Percentiles rank a stretch among this genome's conserved stretches.
Conservation (phyloP, 1,139 yeast genomes). For the Trichomonascaceae sp. region DNA sequence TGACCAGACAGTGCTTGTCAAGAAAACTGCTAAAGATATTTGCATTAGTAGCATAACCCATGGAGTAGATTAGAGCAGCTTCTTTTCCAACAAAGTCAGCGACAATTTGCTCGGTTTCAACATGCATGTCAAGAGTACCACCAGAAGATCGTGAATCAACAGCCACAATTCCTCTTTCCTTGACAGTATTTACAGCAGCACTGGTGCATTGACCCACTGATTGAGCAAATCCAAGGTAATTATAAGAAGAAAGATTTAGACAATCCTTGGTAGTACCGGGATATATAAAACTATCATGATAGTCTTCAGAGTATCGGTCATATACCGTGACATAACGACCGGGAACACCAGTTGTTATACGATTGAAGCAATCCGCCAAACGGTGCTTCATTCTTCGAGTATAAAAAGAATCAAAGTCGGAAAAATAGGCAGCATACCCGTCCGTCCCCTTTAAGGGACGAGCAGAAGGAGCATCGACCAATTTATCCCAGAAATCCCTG, state of each 20-base stretch:
- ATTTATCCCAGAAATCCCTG: slow-evolving; percentile 79
- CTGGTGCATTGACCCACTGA: slow-evolving; percentile 90
- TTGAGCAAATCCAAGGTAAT: slow-evolving; percentile 95
- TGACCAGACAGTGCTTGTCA: slow-evolving; percentile 81
- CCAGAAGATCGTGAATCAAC: slow-evolving; percentile 70
- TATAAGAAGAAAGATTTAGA: slow-evolving; percentile 82
- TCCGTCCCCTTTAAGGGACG: slow-evolving; percentile 64
- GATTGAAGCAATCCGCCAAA: slow-evolving; percentile 89
- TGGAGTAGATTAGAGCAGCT: slow-evolving; percentile 76
- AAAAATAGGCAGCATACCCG: slow-evolving; percentile 95
- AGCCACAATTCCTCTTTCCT: slow-evolving; percentile 66
- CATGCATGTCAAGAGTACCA: slow-evolving; percentile 76
- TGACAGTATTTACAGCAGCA: slow-evolving; percentile 56
- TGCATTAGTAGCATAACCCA: slow-evolving; percentile 98
- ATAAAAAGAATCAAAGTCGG: slow-evolving; percentile 89
- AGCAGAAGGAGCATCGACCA: slow-evolving; percentile 34
- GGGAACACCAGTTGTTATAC: slow-evolving; percentile 96
- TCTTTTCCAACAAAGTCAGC: slow-evolving; percentile 91
- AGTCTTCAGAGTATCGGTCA: slow-evolving; percentile 63
- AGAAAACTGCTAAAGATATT: slow-evolving; percentile 76
- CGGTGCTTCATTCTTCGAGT: slow-evolving; percentile 86
- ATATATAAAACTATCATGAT: slow-evolving; percentile 51
- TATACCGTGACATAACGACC: slow-evolving; percentile 83
- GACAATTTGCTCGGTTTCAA: slow-evolving; percentile 64
- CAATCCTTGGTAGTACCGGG: slow-evolving; percentile 74